These are phyloP conservation scores for Zymoseptoria crescenta DNA, from an alignment of 2,329 filamentous ascomycete species.

Conservation along the genomic window DNA sequence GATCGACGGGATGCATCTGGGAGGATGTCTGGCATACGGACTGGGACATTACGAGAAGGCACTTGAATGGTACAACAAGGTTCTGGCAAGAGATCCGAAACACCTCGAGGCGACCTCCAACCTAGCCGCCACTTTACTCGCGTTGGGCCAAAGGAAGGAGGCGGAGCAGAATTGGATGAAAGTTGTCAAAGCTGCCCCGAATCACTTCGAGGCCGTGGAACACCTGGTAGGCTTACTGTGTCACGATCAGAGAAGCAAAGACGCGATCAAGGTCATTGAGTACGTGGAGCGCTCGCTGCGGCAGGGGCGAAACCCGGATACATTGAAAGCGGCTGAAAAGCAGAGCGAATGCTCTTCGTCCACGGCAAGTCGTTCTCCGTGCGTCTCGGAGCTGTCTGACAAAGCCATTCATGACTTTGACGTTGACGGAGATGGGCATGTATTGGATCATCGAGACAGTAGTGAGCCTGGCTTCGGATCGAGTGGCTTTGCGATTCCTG, in stretches of 20 bases:
- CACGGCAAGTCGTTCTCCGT: conserved; percentile 47
- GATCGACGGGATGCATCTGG: conserved; percentile 86
- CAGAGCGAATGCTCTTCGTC: conserved; percentile 52
- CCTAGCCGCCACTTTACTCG: conserved; percentile 79
- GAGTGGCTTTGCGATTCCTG: conserved; percentile 78
- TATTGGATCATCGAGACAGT: conserved; percentile 34
- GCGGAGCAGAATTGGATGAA: conserved; percentile 79
- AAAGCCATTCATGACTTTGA: conserved; percentile 52
- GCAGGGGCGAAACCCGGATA: conserved; percentile 38
- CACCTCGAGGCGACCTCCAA: conserved; percentile 94
- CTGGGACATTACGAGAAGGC: conserved; percentile 76
- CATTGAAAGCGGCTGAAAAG: conserved; percentile 44
- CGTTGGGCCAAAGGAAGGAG: conserved; percentile 71
- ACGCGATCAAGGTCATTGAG: conserved; percentile 81
- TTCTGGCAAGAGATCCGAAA: conserved; percentile 51
- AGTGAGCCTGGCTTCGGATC: conserved; percentile 57
- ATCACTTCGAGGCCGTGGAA: conserved; percentile 90
- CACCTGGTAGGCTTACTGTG: conserved; percentile 86
- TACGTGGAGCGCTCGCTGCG: conserved; percentile 70
- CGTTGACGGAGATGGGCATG: conserved; percentile 29
- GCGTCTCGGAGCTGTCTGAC: conserved; percentile 49
- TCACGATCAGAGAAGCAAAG: conserved; percentile 66
- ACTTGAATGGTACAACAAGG: conserved; percentile 64
- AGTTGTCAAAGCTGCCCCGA: conserved; percentile 75
- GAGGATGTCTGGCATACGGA: conserved; percentile 86